Evolutionary conservation across 225 moss, liverwort and hornwort species (phyloP).

Genomic region (Straminergon stramineum): DNA sequence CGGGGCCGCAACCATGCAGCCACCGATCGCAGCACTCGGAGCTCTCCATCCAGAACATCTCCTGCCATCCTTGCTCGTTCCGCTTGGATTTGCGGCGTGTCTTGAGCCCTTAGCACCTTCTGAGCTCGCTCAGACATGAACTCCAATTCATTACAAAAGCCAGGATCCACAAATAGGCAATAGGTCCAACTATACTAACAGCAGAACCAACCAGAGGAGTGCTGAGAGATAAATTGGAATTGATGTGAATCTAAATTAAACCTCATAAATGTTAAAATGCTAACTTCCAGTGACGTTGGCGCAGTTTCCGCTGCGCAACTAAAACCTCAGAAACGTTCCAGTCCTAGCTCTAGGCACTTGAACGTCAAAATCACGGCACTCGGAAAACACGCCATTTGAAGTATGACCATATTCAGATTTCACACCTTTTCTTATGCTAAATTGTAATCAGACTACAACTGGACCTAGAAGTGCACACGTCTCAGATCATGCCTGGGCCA

Average conservation of each 20-base stretch:
- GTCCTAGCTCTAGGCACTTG: neutral
- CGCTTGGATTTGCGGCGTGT: slow-evolving; percentile 12
- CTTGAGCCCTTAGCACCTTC: slow-evolving; percentile 16
- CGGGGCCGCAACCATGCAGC: slow-evolving; percentile 36
- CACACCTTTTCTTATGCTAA: neutral
- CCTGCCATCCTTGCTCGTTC: slow-evolving; percentile 24
- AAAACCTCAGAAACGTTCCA: neutral
- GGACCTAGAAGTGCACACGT: neutral
- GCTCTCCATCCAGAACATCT: slow-evolving; percentile 30
- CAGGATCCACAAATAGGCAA: neutral
- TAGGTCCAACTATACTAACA: neutral
- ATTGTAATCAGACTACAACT: neutral
- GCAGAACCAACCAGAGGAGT: neutral
- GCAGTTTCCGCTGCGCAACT: neutral
- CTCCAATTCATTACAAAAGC: neutral
- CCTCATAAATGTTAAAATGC: neutral
- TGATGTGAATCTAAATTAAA: neutral
- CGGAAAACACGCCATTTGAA: neutral
- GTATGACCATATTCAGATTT: neutral
- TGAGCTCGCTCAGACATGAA: neutral
- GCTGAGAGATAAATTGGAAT: neutral
- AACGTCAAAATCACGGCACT: neutral
- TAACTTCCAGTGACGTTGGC: neutral
- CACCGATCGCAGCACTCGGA: slow-evolving; percentile 39
- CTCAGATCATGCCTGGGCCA: neutral